Percentiles rank a stretch among this genome's conserved stretches.
Evolutionary conservation across 257 asterid species (phyloP).

Genomic region (Solanum raphanifolium): DNA sequence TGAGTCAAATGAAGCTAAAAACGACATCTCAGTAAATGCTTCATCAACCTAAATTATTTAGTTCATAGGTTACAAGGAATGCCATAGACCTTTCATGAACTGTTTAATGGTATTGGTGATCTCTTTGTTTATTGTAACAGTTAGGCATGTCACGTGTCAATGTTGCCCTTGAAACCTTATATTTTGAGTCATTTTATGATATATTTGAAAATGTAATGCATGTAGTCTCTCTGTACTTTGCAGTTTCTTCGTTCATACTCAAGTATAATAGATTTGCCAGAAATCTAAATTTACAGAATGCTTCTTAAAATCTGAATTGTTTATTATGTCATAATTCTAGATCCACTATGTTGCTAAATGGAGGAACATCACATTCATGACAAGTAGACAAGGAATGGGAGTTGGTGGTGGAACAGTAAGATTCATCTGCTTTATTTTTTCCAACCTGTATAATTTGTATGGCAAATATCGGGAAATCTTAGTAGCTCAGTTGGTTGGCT

Average conservation of each 20-base stretch:
- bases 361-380: constrained; percentile 86
- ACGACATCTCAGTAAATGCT: neutral
- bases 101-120: neutral
- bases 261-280: neutral
- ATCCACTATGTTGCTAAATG: constrained; percentile 97
- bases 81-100: neutral
- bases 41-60: neutral
- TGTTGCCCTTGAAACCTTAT: neutral
- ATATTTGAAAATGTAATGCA: neutral
- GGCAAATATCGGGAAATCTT: neutral
- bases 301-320: neutral
- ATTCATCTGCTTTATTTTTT: neutral
- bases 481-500: neutral
- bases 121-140: neutral
- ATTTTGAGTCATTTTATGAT: neutral
- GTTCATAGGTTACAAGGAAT: neutral
- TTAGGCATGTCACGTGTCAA: neutral
- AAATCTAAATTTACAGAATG: neutral
- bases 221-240: neutral
- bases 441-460: neutral
- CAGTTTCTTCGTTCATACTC: neutral
- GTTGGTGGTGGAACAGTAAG: constrained; percentile 96
- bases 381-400: constrained; percentile 89
- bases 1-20: neutral
- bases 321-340: constrained; percentile 23